Conservation (phyloP, 495 filamentous ascomycete species). For the Tirmania nivea region DNA sequence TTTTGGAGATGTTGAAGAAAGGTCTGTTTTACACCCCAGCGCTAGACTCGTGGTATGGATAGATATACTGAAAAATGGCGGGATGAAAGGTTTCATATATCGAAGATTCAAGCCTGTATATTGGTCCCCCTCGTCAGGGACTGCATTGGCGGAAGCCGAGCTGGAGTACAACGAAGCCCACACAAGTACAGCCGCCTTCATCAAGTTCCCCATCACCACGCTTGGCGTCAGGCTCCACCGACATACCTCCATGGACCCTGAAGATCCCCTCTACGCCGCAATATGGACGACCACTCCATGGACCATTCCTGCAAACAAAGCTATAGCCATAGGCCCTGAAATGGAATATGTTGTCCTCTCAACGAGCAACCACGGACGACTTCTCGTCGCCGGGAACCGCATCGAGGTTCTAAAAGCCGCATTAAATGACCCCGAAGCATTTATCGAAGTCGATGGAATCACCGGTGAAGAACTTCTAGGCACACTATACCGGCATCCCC, state of each 20-base stretch:
- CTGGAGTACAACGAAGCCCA: conserved; percentile 83
- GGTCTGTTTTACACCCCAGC: conserved; percentile 21
- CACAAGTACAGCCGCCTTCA: conserved; percentile 54
- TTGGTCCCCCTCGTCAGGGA: conserved; percentile 81
- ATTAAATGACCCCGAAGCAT: conserved; percentile 6
- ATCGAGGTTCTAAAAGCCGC: conserved; percentile 33
- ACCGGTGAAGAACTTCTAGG: conserved; percentile 42
- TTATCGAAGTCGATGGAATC: conserved; percentile 21
- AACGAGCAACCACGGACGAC: conserved; percentile 30
- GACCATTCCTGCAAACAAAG: conserved; percentile 85
- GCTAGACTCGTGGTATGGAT: neutral
- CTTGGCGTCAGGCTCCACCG: conserved; percentile 17
- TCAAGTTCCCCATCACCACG: conserved; percentile 47
- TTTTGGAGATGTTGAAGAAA: conserved; percentile 61
- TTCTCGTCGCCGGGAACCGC: conserved; percentile 46
- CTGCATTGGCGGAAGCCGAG: conserved; percentile 86
- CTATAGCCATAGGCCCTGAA: conserved; percentile 54
- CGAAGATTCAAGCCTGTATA: conserved; percentile 81
- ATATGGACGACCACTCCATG: conserved; percentile 98
- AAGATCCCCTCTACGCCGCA: conserved; percentile 38
- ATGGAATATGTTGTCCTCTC: conserved; percentile 52
- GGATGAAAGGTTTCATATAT: conserved; percentile 40
- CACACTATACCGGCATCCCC: conserved; percentile 41
- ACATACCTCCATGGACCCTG: conserved; percentile 20
- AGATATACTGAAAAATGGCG: neutral